phyloP scores from a whole-genome alignment of 2,329 filamentous ascomycete species.

The Cryphonectria radicalis region DNA sequence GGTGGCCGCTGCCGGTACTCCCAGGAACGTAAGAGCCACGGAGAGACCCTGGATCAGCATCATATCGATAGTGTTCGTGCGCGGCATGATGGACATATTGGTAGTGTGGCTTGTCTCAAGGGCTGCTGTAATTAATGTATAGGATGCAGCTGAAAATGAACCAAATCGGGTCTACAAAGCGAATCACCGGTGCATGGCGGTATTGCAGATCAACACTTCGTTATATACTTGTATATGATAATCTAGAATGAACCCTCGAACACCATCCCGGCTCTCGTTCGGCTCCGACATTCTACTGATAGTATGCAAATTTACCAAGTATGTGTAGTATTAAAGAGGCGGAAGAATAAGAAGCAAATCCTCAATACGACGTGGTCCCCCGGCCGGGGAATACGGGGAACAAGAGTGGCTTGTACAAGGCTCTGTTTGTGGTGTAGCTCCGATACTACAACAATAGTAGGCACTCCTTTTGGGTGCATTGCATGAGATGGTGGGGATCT shows the following conservation, averaged over 20 bases:
- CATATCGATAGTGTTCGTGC: not conserved
- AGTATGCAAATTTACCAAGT: too few species aligned
- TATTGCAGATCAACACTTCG: not conserved
- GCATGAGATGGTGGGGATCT: not conserved
- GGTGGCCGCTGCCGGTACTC: not conserved
- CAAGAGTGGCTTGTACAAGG: not conserved
- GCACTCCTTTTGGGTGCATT: not conserved
- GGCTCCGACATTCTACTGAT: not conserved
- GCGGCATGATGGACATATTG: not conserved
- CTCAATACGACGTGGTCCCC: not conserved
- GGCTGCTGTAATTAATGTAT: not conserved
- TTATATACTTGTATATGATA: not conserved
- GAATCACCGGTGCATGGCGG: not conserved
- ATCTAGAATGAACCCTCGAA: not conserved
- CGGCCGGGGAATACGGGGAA: not conserved
- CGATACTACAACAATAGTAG: not conserved
- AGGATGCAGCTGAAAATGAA: not conserved
- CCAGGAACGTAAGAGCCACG: not conserved
- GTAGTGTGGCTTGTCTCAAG: not conserved
- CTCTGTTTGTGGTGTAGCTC: not conserved
- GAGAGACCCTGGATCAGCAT: not conserved
- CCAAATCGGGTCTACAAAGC: not conserved
- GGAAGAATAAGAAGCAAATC: not conserved
- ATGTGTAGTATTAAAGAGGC: not conserved
- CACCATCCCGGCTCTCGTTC: not conserved